phyloP scores from a whole-genome alignment of 768 basidiomycete genomes.

The Podaxis sp. region DNA sequence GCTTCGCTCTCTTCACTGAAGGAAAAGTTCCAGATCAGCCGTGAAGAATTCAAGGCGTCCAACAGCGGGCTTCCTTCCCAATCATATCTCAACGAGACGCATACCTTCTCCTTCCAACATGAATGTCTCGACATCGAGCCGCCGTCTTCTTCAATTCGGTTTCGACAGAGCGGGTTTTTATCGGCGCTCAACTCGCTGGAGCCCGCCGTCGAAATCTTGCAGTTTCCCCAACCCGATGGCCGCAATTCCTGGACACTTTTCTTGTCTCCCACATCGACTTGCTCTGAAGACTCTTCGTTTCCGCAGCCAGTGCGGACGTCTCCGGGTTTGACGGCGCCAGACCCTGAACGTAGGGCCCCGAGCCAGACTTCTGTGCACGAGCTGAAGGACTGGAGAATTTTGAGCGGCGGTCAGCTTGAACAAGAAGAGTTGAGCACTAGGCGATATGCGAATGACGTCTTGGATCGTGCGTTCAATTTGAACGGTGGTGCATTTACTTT shows the following conservation, averaged over 20 bases:
- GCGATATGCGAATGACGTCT: slow-evolving; percentile 7
- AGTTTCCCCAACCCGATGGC: slow-evolving; percentile 28
- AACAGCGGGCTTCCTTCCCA: not conserved
- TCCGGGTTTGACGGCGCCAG: slow-evolving; percentile 11
- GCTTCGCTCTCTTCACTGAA: slow-evolving; percentile 3
- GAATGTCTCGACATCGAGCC: not conserved
- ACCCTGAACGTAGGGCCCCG: not conserved
- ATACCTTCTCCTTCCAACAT: not conserved
- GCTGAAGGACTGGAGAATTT: slow-evolving; percentile 2
- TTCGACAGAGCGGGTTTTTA: not conserved
- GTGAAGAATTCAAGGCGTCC: not conserved
- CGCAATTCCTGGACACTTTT: slow-evolving; percentile 31
- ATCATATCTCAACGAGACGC: not conserved
- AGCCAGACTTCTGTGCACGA: not conserved
- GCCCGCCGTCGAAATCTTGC: not conserved
- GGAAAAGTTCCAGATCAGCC: not conserved
- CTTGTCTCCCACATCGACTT: slow-evolving; percentile 22
- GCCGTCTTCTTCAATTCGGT: slow-evolving; percentile 12
- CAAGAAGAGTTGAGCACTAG: slow-evolving; percentile 7
- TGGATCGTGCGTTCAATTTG: slow-evolving; percentile 5
- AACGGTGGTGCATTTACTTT: not conserved
- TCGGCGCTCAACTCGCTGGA: not conserved
- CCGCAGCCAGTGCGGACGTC: slow-evolving; percentile 18
- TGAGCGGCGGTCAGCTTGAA: not conserved
- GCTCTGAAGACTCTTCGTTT: slow-evolving; percentile 13